A percentile compares a stretch with the other conserved stretches of the same genome.
Conservation (phyloP, 495 filamentous ascomycete species). For the Recurvomyces mirabilis region DNA sequence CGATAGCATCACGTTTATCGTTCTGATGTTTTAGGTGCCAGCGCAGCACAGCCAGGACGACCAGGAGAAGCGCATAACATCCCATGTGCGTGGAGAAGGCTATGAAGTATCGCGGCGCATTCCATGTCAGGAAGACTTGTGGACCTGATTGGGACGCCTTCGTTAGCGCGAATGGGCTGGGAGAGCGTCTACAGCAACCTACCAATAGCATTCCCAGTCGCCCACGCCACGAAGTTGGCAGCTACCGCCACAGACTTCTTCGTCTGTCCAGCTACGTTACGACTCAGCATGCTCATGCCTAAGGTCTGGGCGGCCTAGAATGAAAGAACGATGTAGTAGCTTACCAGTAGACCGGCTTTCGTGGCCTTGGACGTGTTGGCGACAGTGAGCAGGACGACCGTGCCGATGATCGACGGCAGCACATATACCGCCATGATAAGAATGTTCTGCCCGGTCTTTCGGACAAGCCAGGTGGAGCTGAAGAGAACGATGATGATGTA, state of each 20-base stretch:
- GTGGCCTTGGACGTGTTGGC: constrained; percentile 32
- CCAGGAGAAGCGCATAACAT: constrained; percentile 39
- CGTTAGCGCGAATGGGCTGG: neutral
- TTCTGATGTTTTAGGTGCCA: constrained; percentile 39
- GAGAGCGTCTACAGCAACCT: neutral
- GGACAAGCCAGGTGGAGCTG: constrained; percentile 51
- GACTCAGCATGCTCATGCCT: constrained; percentile 39
- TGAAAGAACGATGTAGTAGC: constrained; percentile 45
- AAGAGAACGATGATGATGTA: constrained; percentile 60
- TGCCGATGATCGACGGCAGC: constrained; percentile 50
- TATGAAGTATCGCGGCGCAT: constrained; percentile 42
- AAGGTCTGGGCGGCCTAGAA: constrained; percentile 49
- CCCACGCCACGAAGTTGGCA: constrained; percentile 41
- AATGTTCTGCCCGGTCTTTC: constrained; percentile 51
- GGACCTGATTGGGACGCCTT: neutral
- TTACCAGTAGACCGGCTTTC: constrained; percentile 41
- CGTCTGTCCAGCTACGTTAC: constrained; percentile 41
- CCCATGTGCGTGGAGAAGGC: constrained; percentile 46
- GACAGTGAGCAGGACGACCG: constrained; percentile 46
- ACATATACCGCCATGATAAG: constrained; percentile 53
- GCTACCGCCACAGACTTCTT: constrained; percentile 42
- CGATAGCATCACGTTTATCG: constrained; percentile 32
- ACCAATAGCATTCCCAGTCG: constrained; percentile 41
- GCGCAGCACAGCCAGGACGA: constrained; percentile 37
- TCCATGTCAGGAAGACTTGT: constrained; percentile 42